A percentile compares a stretch with the other conserved stretches of the same genome.
Evolutionary conservation across 495 filamentous ascomycete species (phyloP).

Genomic region (Penicillium turbatum): DNA sequence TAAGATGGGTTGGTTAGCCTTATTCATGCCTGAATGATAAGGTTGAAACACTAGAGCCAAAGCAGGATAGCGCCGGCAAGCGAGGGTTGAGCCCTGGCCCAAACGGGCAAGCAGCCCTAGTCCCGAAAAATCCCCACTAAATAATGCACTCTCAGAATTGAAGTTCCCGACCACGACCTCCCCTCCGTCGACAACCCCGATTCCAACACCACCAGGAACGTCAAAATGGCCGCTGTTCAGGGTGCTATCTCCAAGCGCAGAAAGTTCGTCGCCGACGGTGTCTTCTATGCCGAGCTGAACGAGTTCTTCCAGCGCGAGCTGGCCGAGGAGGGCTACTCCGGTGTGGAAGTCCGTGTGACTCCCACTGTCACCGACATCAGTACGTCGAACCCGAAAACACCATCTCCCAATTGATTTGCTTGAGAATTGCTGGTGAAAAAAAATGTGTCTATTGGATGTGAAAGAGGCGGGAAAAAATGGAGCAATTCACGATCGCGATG

Average conservation of each 20-base stretch:
- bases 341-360: slow-evolving; percentile 98
- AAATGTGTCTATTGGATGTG: slow-evolving; percentile 5
- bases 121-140: slow-evolving; percentile 45
- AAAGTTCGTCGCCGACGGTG: slow-evolving; percentile 99
- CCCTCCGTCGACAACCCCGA: slow-evolving; percentile 39
- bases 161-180: slow-evolving; percentile 34
- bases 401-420: slow-evolving; percentile 11
- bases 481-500: slow-evolving; percentile 1
- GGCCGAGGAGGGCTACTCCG: slow-evolving; percentile 99
- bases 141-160: slow-evolving; percentile 34
- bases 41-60: slow-evolving; percentile 12
- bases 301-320: slow-evolving; percentile 99
- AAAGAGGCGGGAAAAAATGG: slow-evolving; percentile 9
- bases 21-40: neutral
- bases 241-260: slow-evolving; percentile 90
- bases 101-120: slow-evolving; percentile 40
- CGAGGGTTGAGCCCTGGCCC: slow-evolving; percentile 45
- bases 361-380: slow-evolving; percentile 99
- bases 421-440: slow-evolving; percentile 10
- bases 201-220: slow-evolving; percentile 35
- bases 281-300: slow-evolving; percentile 99
- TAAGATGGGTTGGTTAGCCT: too few relatives aligned
- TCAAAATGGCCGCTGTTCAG: slow-evolving; percentile 64
- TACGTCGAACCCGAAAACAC: slow-evolving; percentile 39
- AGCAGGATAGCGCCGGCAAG: slow-evolving; percentile 32